Evolutionary conservation across 2,329 filamentous ascomycete genomes (phyloP).

Genomic region (Botrytis byssoidea): DNA sequence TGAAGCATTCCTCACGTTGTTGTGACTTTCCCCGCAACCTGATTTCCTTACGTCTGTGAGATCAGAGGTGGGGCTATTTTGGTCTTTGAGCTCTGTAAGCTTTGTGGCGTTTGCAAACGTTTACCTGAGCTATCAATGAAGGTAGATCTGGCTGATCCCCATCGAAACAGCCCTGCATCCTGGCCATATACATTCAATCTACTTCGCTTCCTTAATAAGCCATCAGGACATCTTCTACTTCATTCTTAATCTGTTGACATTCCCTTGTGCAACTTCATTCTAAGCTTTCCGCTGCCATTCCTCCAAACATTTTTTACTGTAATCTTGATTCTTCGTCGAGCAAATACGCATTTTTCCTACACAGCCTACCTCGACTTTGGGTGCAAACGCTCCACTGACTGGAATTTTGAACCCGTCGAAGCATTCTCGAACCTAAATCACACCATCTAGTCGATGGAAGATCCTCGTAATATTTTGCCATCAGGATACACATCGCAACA

Average conservation of each 20-base stretch:
- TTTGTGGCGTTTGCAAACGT: slow-evolving; percentile 27
- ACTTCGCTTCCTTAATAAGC: slow-evolving; percentile 34
- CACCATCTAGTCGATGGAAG: slow-evolving; percentile 33
- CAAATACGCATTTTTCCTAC: slow-evolving; percentile 28
- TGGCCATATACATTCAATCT: slow-evolving; percentile 21
- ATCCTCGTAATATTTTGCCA: slow-evolving; percentile 30
- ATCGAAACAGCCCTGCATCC: slow-evolving; percentile 31
- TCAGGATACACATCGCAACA: slow-evolving; percentile 30
- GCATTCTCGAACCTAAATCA: slow-evolving; percentile 33
- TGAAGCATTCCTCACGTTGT: slow-evolving; percentile 37
- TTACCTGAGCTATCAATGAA: slow-evolving; percentile 24
- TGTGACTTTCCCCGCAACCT: slow-evolving; percentile 24
- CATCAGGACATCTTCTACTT: slow-evolving; percentile 31
- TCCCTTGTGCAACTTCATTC: slow-evolving; percentile 29
- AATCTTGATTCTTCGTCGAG: slow-evolving; percentile 36
- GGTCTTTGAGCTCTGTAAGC: slow-evolving; percentile 16
- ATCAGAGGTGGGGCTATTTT: slow-evolving; percentile 17
- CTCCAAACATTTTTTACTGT: slow-evolving; percentile 38
- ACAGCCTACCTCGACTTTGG: slow-evolving; percentile 24
- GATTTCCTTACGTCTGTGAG: slow-evolving; percentile 32
- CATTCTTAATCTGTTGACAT: slow-evolving; percentile 39
- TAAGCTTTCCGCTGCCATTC: slow-evolving; percentile 35
- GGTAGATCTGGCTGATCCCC: slow-evolving; percentile 28
- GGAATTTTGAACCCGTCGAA: slow-evolving; percentile 28
- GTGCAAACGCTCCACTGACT: slow-evolving; percentile 20